Evolutionary conservation across 768 basidiomycete species (phyloP), one percentile per base, ranked within the genome.

Genomic region (Amanita fuliginea): DNA sequence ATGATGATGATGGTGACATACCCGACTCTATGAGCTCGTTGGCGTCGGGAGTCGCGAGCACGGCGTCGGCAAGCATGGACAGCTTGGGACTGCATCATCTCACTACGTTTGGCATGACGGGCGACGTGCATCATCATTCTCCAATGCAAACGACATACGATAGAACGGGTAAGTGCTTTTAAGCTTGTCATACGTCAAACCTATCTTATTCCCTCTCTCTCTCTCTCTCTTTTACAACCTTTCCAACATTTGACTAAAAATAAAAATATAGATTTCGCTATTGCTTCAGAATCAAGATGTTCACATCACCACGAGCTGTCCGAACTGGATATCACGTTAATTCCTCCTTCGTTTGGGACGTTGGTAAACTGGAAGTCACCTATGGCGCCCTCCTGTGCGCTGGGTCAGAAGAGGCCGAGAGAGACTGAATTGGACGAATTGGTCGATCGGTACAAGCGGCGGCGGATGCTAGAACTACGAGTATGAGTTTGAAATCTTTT

Each of bases 331-430:
- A 48, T 48, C 13, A 33, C 47, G 11, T 19, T n/a, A 16, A 35
- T 47, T n/a, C 35, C 35, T 1, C 47, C 47, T 21, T 30, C 26
- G 19, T 48, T 16, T 22, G 47, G 47, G 18, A 21, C 47, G 13
- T 18, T 48, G 28, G 36, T 48, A 10, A 48, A 48, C 6, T 48
- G 47, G 47, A 28, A n/a, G 6, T 48, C 47, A 18, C 39, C 47
- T 19, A n/a, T 8, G 28, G 37, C 18, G 18, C 41, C 22, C 10
- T 41, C 11, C 9, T 32, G 26, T 9, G 2, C 28, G 16, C 18
- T 48, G 36, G 37, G 47, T 6, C 47, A 41, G 28, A 48, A 48
- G 28, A 48, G 47, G 26, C 28, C 37, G 30, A 28, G 47, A 40
- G 47, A 48, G n/a, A 18, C 16, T 22, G 46, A 47, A 26, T 16